Conservation (phyloP, 202 grass and related monocot genomes). For the Musa balbisiana region DNA sequence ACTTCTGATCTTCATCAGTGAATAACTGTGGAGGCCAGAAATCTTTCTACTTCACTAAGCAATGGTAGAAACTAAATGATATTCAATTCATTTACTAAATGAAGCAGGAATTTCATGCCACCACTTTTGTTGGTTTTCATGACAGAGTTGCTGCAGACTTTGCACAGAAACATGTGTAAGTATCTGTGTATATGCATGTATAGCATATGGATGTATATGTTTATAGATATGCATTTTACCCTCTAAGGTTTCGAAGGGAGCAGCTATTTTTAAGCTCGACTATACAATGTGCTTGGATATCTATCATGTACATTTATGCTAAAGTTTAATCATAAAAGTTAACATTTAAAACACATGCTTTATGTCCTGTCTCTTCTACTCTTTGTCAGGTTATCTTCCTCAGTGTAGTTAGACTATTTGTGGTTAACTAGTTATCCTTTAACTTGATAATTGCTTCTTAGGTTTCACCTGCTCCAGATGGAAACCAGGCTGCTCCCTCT, state of each 20-base stretch:
- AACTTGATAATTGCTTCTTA: slow-evolving; percentile 20
- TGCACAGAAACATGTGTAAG: too few relatives aligned
- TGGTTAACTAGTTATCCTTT: background rate
- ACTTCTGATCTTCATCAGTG: background rate
- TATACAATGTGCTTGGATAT: background rate
- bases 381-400: background rate
- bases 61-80: background rate
- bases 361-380: too few relatives aligned
- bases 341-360: too few relatives aligned
- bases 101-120: background rate
- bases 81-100: background rate
- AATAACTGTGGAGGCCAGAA: background rate
- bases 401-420: background rate
- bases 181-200: too few relatives aligned
- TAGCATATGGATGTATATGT: background rate
- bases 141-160: too few relatives aligned
- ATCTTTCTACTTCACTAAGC: background rate
- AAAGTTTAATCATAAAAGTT: too few relatives aligned
- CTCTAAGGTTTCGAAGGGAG: background rate
- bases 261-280: background rate
- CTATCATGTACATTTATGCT: too few relatives aligned
- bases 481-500: slow-evolving; percentile 1
- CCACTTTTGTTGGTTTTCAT: too few relatives aligned
- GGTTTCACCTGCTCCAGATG: slow-evolving; percentile 28
- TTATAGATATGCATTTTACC: background rate